Percentiles rank a stretch among this genome's conserved stretches.
These are phyloP conservation scores for Glycyrrhiza uralensis DNA, from an alignment of 306 rosid species.

Conservation along the genomic window DNA sequence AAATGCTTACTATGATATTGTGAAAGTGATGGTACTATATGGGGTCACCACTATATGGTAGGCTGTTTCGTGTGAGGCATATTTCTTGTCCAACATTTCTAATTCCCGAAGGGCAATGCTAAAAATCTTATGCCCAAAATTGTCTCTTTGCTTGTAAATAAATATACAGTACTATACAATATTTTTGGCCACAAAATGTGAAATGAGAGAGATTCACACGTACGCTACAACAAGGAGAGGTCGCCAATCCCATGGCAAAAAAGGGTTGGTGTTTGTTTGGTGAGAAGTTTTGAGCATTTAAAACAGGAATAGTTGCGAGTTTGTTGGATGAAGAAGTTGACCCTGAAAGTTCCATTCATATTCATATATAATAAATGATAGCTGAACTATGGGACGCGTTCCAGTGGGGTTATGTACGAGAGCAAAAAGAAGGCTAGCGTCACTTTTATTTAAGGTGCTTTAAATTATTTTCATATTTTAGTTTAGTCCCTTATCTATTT, in stretches of 20 bases:
- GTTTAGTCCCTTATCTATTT: no score
- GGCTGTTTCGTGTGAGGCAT: conserved; percentile 28
- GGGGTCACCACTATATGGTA: neutral
- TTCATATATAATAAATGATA: no score
- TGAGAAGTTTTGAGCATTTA: conserved; percentile 10
- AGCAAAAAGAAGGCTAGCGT: no score
- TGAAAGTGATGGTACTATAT: neutral
- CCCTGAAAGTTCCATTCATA: no score
- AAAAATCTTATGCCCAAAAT: neutral
- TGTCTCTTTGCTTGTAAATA: no score
- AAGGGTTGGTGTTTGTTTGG: no score
- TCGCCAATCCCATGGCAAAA: no score
- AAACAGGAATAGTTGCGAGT: conserved; percentile 3
- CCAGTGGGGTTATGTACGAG: no score
- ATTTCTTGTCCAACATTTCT: conserved; percentile 12
- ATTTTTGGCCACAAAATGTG: neutral
- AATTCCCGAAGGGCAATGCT: neutral
- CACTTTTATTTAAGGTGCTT: no score
- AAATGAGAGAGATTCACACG: conserved; percentile 10
- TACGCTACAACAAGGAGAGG: neutral
- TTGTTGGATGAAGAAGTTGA: conserved; percentile 15
- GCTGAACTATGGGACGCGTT: neutral
- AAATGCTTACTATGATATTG: neutral
- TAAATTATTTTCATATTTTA: no score
- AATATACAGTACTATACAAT: no score